Evolutionary conservation across 2,329 filamentous ascomycete species (phyloP).

Genomic region (Sordariomycetes sp.): DNA sequence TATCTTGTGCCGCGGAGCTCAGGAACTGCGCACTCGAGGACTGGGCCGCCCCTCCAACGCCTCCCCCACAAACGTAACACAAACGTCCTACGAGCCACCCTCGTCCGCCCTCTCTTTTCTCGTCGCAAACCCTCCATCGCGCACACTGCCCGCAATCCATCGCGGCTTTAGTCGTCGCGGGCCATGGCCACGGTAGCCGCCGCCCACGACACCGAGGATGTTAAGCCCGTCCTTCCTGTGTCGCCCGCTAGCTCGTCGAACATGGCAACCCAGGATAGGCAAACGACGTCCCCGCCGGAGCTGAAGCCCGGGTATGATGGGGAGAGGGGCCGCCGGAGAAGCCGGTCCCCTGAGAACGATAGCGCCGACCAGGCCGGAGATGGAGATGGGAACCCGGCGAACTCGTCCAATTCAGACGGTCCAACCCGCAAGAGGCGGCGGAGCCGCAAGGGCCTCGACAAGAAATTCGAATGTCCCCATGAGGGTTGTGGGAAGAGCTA

Average conservation of each 20-base stretch:
- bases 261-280: conserved; percentile 30
- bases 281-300: conserved; percentile 21
- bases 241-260: conserved; percentile 25
- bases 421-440: conserved; percentile 51
- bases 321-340: conserved; percentile 28
- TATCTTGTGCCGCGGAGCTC: neutral
- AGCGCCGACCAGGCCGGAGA: conserved; percentile 28
- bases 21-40: neutral
- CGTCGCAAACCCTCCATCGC: neutral
- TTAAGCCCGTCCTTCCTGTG: conserved; percentile 23
- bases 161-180: conserved; percentile 9
- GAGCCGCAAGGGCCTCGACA: conserved; percentile 69
- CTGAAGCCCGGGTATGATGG: conserved; percentile 27
- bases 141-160: neutral
- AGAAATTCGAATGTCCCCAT: conserved; percentile 74
- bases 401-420: conserved; percentile 42
- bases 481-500: conserved; percentile 92
- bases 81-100: no score
- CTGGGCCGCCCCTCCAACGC: neutral
- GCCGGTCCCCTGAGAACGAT: conserved; percentile 30
- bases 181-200: conserved; percentile 4
- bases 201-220: conserved; percentile 1
- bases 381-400: conserved; percentile 19
- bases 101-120: neutral
- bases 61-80: neutral